phyloP scores from a whole-genome alignment of 225 moss, liverwort and hornwort species.

The Rhytidiadelphus loreus region DNA sequence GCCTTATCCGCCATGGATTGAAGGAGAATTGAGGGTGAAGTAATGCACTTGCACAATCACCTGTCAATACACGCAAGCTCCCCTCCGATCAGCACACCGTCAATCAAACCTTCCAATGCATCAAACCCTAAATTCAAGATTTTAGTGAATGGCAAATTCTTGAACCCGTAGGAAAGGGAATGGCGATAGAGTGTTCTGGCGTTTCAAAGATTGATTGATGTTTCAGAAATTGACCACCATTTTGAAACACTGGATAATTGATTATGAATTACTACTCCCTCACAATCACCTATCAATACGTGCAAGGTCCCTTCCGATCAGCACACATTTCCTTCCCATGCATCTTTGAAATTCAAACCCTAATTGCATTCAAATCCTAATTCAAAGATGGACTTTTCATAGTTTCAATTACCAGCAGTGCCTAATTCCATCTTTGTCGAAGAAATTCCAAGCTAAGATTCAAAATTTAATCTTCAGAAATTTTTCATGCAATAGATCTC shows the following conservation, averaged over 20 bases:
- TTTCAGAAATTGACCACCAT: background rate
- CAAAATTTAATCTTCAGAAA: background rate
- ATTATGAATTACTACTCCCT: background rate
- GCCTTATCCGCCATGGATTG: constrained; percentile 1
- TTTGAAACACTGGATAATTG: background rate
- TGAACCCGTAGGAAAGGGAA: background rate
- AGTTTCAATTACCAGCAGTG: too few relatives aligned
- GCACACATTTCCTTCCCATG: background rate
- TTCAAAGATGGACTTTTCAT: background rate
- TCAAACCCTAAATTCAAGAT: background rate
- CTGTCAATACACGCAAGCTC: background rate
- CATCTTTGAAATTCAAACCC: background rate
- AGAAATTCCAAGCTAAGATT: background rate
- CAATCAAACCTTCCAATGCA: background rate
- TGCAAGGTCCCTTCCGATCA: background rate
- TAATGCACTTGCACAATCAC: background rate
- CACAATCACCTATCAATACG: background rate
- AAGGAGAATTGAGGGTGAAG: background rate
- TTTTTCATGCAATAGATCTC: background rate
- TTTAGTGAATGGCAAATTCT: background rate
- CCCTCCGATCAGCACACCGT: background rate
- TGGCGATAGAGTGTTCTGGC: too few relatives aligned
- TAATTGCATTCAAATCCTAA: background rate
- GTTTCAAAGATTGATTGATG: background rate
- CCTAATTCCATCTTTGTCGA: background rate